A percentile compares a stretch with the other conserved stretches of the same genome.
Evolutionary conservation across 2,329 filamentous ascomycete genomes (phyloP).

Genomic region (Sphaerostilbella broomeana): DNA sequence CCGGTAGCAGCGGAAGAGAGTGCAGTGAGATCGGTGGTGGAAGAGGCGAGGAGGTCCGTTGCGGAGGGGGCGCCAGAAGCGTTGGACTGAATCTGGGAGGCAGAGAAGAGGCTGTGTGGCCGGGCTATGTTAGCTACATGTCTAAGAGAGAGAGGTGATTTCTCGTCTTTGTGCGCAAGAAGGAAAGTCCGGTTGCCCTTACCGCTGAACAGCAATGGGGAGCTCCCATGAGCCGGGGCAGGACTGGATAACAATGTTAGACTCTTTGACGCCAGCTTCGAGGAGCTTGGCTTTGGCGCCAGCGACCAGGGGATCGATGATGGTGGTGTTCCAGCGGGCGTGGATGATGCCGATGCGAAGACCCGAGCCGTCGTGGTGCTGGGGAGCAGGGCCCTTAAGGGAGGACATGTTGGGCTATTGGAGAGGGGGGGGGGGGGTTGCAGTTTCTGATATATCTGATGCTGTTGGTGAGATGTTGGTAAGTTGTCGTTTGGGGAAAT

Average conservation of each 20-base stretch:
- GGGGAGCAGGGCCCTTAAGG: slow-evolving; percentile 50
- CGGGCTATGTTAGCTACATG: not conserved
- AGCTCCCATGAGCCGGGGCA: slow-evolving; percentile 95
- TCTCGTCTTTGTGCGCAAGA: too few relatives aligned
- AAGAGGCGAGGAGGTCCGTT: slow-evolving; percentile 67
- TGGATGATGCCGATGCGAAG: slow-evolving; percentile 93
- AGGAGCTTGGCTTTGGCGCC: slow-evolving; percentile 75
- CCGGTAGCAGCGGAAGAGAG: slow-evolving; percentile 32
- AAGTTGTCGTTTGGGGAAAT: too few relatives aligned
- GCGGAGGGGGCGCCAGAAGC: slow-evolving; percentile 56
- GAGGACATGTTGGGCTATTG: slow-evolving; percentile 21
- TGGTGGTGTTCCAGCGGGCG: slow-evolving; percentile 85
- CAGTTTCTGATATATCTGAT: too few relatives aligned
- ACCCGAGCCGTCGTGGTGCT: slow-evolving; percentile 59
- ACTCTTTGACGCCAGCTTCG: slow-evolving; percentile 72
- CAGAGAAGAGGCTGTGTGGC: slow-evolving; percentile 63
- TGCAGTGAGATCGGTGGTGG: slow-evolving; percentile 59
- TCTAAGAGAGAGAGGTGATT: slow-evolving; percentile 5
- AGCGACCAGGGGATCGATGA: slow-evolving; percentile 78
- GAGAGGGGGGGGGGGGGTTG: not conserved
- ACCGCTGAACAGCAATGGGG: slow-evolving; percentile 83
- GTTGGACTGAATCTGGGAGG: slow-evolving; percentile 77
- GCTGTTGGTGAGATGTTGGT: too few relatives aligned
- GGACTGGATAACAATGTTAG: slow-evolving; percentile 82
- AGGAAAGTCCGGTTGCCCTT: slow-evolving; percentile 23